phyloP scores from a whole-genome alignment of 768 basidiomycete species.

The Myochromella boudieri region DNA sequence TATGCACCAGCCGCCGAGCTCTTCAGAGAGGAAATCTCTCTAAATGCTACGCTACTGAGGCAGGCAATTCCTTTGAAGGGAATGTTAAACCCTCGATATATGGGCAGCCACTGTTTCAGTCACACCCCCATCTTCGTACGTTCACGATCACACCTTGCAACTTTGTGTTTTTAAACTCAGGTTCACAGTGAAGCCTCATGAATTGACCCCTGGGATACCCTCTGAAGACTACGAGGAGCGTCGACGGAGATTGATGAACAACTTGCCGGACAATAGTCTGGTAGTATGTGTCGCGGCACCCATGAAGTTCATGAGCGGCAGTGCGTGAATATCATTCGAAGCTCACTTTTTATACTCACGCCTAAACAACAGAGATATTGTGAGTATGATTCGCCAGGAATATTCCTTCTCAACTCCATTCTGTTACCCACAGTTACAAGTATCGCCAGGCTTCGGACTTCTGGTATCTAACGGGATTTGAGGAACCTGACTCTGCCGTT shows the following conservation, averaged over 20 bases:
- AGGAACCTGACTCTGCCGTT: conserved; percentile 89
- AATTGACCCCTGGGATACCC: conserved; percentile 83
- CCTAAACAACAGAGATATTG: conserved; percentile 62
- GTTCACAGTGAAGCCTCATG: conserved; percentile 50
- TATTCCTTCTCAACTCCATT: background rate
- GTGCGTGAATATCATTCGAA: conserved; percentile 42
- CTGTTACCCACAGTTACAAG: conserved; percentile 68
- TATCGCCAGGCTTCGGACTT: conserved; percentile 92
- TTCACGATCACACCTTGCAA: conserved; percentile 9
- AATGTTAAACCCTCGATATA: conserved; percentile 73
- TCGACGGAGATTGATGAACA: conserved; percentile 67
- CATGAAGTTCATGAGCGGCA: conserved; percentile 83
- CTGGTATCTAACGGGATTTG: conserved; percentile 95
- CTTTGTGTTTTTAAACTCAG: background rate
- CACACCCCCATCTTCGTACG: conserved; percentile 82
- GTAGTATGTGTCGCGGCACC: conserved; percentile 80
- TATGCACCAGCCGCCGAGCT: conserved; percentile 13
- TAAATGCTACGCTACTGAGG: conserved; percentile 22
- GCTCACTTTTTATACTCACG: conserved; percentile 8
- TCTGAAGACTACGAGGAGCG: conserved; percentile 75
- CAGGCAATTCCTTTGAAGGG: conserved; percentile 8
- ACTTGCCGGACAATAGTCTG: conserved; percentile 67
- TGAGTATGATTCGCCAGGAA: too few species aligned
- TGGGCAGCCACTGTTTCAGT: conserved; percentile 76
- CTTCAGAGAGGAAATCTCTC: conserved; percentile 4